Evolutionary conservation across 1,284 basidiomycete genomes (phyloP).

Genomic region (Apiotrichum siamense): DNA sequence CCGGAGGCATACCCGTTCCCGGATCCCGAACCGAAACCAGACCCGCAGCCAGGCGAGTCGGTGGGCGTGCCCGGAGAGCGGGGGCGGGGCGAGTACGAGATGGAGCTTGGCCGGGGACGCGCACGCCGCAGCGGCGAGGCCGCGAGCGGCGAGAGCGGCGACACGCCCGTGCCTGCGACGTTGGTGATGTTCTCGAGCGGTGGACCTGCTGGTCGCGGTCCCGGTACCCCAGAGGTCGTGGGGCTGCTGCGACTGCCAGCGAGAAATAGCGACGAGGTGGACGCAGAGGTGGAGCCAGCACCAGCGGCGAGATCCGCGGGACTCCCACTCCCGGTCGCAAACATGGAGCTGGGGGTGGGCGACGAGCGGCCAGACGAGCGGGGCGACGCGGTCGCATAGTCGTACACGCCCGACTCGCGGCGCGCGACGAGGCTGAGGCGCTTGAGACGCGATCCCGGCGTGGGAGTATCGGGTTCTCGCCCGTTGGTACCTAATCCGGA

Average conservation of each 20-base stretch:
- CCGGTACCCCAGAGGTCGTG: too few species aligned
- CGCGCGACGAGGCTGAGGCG: conserved; percentile 19
- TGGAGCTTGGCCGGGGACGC: background rate
- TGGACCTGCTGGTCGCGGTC: too few species aligned
- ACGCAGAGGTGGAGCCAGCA: background rate
- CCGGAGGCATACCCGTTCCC: background rate
- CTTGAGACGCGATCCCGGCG: conserved; percentile 17
- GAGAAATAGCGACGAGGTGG: background rate
- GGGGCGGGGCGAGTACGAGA: background rate
- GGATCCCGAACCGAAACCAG: too few species aligned
- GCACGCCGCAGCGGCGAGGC: background rate
- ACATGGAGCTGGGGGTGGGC: too few species aligned
- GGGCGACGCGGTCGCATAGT: background rate
- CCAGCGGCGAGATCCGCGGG: background rate
- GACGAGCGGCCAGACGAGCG: background rate
- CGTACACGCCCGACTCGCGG: background rate
- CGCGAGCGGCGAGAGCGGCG: background rate
- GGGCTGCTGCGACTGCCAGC: too few species aligned
- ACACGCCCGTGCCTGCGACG: background rate
- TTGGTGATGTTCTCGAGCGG: background rate
- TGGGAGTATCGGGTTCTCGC: background rate
- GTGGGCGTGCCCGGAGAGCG: background rate
- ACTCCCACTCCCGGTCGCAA: too few species aligned
- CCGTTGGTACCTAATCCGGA: too few species aligned
- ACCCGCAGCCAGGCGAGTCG: too few species aligned